phyloP scores from a whole-genome alignment of 495 filamentous ascomycete genomes.

The Penicillium coprophilum region DNA sequence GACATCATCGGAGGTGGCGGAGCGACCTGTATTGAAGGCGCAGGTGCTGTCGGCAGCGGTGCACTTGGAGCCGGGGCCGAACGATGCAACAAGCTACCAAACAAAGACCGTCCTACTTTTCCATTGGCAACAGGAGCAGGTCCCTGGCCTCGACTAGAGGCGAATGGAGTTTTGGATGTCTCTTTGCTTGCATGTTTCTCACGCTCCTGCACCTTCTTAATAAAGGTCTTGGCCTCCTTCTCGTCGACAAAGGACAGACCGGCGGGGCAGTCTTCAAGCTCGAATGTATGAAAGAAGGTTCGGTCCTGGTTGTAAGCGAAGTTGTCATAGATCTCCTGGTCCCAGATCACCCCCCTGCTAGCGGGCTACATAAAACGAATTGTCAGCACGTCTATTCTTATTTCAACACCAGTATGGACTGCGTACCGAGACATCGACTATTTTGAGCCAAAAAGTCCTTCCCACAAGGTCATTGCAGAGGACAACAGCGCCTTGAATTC shows the following conservation, averaged over 20 bases:
- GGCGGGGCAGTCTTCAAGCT: constrained; percentile 85
- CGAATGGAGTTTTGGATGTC: constrained; percentile 75
- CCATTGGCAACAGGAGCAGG: constrained; percentile 48
- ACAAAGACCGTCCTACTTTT: constrained; percentile 53
- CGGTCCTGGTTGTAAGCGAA: constrained; percentile 95
- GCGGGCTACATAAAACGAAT: constrained; percentile 54
- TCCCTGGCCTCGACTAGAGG: constrained; percentile 53
- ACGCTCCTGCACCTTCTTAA: constrained; percentile 90
- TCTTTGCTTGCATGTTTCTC: constrained; percentile 91
- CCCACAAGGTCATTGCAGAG: constrained; percentile 92
- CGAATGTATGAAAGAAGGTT: constrained; percentile 95
- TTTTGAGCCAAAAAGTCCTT: constrained; percentile 93
- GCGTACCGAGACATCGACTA: constrained; percentile 93
- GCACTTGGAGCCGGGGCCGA: constrained; percentile 58
- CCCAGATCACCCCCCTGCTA: constrained; percentile 91
- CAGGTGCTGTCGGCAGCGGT: constrained; percentile 45
- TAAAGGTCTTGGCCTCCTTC: constrained; percentile 92
- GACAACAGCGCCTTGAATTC: constrained; percentile 89
- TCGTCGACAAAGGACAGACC: constrained; percentile 91
- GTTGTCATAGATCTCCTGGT: constrained; percentile 94
- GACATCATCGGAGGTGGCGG: constrained; percentile 35
- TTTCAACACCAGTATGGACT: constrained; percentile 1
- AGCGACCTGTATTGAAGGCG: constrained; percentile 50
- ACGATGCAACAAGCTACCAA: constrained; percentile 72
- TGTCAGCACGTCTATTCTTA: constrained; percentile 19